These are phyloP conservation scores for Tolypocladium cylindrosporum DNA, from an alignment of 2,329 filamentous ascomycete species.

Conservation along the genomic window DNA sequence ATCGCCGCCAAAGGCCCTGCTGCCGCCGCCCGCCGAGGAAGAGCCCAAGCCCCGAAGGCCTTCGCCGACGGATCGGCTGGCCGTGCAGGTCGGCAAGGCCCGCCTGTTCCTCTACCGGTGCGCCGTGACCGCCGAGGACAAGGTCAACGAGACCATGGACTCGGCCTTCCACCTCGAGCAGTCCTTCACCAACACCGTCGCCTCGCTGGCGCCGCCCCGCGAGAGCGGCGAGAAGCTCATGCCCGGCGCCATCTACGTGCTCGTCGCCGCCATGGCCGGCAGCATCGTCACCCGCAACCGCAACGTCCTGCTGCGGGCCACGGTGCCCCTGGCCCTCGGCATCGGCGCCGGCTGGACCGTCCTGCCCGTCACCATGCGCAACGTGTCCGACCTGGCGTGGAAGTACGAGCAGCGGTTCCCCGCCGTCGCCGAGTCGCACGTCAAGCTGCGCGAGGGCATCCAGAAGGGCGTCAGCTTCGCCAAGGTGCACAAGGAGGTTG, in stretches of 20 bases:
- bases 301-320: slow-evolving; percentile 69
- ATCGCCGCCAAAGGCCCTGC: slow-evolving; percentile 14
- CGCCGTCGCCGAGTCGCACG: slow-evolving; percentile 69
- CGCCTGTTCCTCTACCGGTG: slow-evolving; percentile 74
- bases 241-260: slow-evolving; percentile 82
- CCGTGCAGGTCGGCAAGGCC: slow-evolving; percentile 67
- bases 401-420: slow-evolving; percentile 87
- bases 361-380: slow-evolving; percentile 81
- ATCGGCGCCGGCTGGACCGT: slow-evolving; percentile 75
- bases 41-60: slow-evolving; percentile 38
- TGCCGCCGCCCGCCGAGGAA: slow-evolving; percentile 20
- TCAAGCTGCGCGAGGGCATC: slow-evolving; percentile 59
- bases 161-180: slow-evolving; percentile 76
- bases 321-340: slow-evolving; percentile 70
- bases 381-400: slow-evolving; percentile 80
- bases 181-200: slow-evolving; percentile 80
- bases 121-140: slow-evolving; percentile 65
- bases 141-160: slow-evolving; percentile 74
- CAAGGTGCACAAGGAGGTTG: slow-evolving; percentile 62
- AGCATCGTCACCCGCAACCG: slow-evolving; percentile 85
- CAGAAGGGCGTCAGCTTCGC: slow-evolving; percentile 63
- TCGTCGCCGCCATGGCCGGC: slow-evolving; percentile 90
- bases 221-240: slow-evolving; percentile 83
- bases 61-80: slow-evolving; percentile 83
- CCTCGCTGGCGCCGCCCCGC: slow-evolving; percentile 75